These are phyloP conservation scores for Nannizziopsis barbatae DNA, from an alignment of 2,329 filamentous ascomycete species.

Conservation along the genomic window DNA sequence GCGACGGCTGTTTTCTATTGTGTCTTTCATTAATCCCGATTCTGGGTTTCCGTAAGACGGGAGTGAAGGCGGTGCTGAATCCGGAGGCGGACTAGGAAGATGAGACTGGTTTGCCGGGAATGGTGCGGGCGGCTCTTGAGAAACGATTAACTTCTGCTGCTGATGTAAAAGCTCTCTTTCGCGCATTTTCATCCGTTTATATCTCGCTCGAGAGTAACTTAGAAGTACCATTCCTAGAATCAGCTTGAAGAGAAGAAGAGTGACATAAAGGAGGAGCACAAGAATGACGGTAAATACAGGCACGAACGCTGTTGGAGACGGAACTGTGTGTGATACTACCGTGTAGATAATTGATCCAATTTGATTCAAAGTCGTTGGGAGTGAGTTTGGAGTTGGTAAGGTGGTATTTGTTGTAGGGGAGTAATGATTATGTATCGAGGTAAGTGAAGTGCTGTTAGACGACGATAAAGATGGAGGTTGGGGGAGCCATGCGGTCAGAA, in stretches of 20 bases:
- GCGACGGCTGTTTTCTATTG: slow-evolving; percentile 61
- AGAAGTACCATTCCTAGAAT: slow-evolving; percentile 80
- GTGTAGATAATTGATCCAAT: slow-evolving; percentile 27
- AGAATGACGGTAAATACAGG: slow-evolving; percentile 59
- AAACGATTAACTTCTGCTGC: slow-evolving; percentile 7
- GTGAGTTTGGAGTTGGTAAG: slow-evolving; percentile 19
- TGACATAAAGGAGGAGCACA: slow-evolving; percentile 72
- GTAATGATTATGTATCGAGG: slow-evolving; percentile 38
- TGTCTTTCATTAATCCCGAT: slow-evolving; percentile 19
- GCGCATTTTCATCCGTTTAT: slow-evolving; percentile 64
- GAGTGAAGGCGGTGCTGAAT: slow-evolving; percentile 20
- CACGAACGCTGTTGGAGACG: slow-evolving; percentile 32
- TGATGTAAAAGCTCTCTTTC: slow-evolving; percentile 35
- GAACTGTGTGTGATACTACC: slow-evolving; percentile 33
- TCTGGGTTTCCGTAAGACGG: slow-evolving; percentile 38
- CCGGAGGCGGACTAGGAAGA: slow-evolving; percentile 11
- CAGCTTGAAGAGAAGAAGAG: slow-evolving; percentile 74
- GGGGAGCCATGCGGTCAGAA: slow-evolving; percentile 75
- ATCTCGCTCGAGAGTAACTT: slow-evolving; percentile 65
- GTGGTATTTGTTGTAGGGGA: slow-evolving; percentile 30
- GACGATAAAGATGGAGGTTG: slow-evolving; percentile 46
- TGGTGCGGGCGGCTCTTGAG: slow-evolving; percentile 2
- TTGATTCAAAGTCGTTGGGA: slow-evolving; percentile 4
- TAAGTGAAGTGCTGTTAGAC: slow-evolving; percentile 28
- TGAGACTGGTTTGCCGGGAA: slow-evolving; percentile 5